These are phyloP conservation scores for Sequoiadendron giganteum DNA, from an alignment of 75 land plant species.

Conservation along the genomic window DNA sequence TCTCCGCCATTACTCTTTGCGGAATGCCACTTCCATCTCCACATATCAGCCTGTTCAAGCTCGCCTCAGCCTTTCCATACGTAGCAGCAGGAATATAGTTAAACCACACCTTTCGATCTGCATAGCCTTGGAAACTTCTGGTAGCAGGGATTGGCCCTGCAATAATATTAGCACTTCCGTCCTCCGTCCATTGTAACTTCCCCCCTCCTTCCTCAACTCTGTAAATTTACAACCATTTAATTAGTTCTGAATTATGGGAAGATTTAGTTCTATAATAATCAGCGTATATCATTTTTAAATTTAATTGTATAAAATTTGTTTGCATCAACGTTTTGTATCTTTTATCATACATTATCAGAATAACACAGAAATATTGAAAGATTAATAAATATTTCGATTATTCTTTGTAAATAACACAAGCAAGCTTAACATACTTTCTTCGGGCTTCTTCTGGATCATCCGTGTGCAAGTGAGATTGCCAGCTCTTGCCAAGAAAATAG, in stretches of 20 bases:
- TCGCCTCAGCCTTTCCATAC: neutral
- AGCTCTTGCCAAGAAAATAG: slow-evolving; percentile 5
- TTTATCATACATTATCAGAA: neutral
- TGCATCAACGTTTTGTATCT: neutral
- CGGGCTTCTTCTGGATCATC: neutral
- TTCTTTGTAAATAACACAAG: no score
- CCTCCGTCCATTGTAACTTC: slow-evolving; percentile 13
- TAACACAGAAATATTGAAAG: no score
- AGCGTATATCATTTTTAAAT: no score
- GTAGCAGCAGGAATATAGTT: neutral
- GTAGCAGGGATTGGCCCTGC: slow-evolving; percentile 15
- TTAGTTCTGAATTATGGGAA: neutral
- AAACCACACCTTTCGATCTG: slow-evolving; percentile 13
- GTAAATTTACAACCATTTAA: no score
- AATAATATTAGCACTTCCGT: neutral
- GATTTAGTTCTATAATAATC: no score
- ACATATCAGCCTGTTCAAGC: neutral
- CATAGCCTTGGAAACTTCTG: slow-evolving; percentile 1
- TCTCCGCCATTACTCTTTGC: neutral
- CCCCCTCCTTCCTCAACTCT: neutral
- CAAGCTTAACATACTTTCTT: neutral
- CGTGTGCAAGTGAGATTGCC: neutral
- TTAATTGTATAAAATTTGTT: no score
- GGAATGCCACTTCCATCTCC: slow-evolving; percentile 25
- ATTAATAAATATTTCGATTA: no score